Conservation (phyloP, 192 early-diverging fungal species). For the Backusella morwellensis region DNA sequence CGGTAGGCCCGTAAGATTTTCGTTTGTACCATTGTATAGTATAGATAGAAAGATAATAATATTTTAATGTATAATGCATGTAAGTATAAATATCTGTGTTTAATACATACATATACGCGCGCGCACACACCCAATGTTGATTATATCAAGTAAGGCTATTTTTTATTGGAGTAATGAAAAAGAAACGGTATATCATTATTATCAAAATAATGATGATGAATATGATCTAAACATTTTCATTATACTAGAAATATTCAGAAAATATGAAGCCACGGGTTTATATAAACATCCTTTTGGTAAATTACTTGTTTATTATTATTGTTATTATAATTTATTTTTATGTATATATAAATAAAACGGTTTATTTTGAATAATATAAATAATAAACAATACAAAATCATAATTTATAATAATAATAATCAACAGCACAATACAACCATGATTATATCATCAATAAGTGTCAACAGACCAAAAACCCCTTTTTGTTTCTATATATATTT, state of each 20-base stretch:
- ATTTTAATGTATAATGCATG: not conserved
- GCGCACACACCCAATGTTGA: not conserved
- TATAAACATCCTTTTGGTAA: not conserved
- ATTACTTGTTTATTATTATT: not conserved
- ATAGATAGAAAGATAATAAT: too few relatives aligned
- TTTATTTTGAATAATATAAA: not conserved
- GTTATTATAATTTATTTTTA: constrained; percentile 7
- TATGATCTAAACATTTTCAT: not conserved
- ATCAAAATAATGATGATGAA: not conserved
- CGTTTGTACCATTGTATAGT: not conserved
- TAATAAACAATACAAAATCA: constrained; percentile 2
- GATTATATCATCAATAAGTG: not conserved
- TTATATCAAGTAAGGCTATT: not conserved
- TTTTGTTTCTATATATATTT: not conserved
- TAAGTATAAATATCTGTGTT: not conserved
- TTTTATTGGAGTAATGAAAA: not conserved
- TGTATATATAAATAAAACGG: not conserved
- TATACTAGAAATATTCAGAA: not conserved
- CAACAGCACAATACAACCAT: not conserved
- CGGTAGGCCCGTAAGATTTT: not conserved
- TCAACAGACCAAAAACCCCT: not conserved
- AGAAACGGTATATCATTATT: not conserved
- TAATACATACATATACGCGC: not conserved
- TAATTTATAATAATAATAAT: not conserved
- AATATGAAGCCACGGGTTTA: not conserved